phyloP scores from a whole-genome alignment of 2,329 filamentous ascomycete species.

The Penicillium rolfsii region DNA sequence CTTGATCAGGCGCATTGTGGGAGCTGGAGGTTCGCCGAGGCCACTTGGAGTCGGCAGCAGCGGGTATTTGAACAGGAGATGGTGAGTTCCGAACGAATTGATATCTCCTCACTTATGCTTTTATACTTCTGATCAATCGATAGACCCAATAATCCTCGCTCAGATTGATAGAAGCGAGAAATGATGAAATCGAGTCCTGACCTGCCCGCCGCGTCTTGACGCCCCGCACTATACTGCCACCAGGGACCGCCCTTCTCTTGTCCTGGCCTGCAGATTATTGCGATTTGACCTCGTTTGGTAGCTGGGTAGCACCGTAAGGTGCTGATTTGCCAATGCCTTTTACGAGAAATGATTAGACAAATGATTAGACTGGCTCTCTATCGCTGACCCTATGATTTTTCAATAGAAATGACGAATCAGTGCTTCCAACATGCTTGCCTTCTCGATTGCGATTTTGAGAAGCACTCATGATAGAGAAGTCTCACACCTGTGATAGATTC shows the following conservation, averaged over 20 bases:
- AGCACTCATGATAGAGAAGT: too few species aligned
- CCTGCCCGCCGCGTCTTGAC: slow-evolving; percentile 6
- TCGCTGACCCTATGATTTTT: too few species aligned
- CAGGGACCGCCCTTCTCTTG: slow-evolving; percentile 12
- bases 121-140: not conserved
- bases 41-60: not conserved
- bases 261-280: not conserved
- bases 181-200: slow-evolving; percentile 3
- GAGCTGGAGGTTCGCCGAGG: not conserved
- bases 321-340: not conserved
- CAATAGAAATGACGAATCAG: too few species aligned
- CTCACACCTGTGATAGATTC: too few species aligned
- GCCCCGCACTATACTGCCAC: slow-evolving; percentile 26
- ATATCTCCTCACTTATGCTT: too few species aligned
- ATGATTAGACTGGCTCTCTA: too few species aligned
- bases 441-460: too few species aligned
- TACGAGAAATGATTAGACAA: too few species aligned
- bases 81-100: not conserved
- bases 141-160: not conserved
- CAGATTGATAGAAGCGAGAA: not conserved
- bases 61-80: not conserved
- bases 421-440: too few species aligned
- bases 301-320: not conserved
- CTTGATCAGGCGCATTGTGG: slow-evolving; percentile 67
- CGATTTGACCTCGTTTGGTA: not conserved